phyloP scores from a whole-genome alignment of 2,329 filamentous ascomycete species.

The Torrubiella hemipterigena region DNA sequence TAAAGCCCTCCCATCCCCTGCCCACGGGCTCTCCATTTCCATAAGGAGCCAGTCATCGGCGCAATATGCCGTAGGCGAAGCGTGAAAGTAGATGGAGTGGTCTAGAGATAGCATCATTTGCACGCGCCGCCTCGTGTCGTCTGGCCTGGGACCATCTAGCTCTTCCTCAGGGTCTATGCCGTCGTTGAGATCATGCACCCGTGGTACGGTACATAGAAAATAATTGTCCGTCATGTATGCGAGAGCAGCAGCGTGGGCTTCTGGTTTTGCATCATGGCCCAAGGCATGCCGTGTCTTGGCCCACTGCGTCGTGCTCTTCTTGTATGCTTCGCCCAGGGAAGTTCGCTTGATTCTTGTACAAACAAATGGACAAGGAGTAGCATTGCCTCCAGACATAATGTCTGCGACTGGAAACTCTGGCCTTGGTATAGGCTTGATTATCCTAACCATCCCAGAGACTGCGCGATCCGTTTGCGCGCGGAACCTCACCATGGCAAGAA shows the following conservation, averaged over 20 bases:
- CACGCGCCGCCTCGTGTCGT: slow-evolving; percentile 1
- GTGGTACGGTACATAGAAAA: slow-evolving; percentile 4
- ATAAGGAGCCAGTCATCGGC: slow-evolving; percentile 5
- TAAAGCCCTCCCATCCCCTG: slow-evolving; percentile 4
- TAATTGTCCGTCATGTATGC: slow-evolving; percentile 6
- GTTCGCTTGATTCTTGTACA: too few species aligned
- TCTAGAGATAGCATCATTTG: slow-evolving; percentile 5
- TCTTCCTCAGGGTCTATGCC: not conserved
- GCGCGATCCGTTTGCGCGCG: too few species aligned
- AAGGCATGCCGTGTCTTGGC: too few species aligned
- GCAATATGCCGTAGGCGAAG: not conserved
- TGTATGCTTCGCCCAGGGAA: too few species aligned
- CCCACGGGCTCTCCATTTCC: slow-evolving; percentile 7
- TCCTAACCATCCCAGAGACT: too few species aligned
- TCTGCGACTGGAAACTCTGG: too few species aligned
- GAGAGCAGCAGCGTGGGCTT: slow-evolving; percentile 4
- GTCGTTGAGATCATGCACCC: slow-evolving; percentile 3
- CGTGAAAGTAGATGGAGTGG: slow-evolving; percentile 5
- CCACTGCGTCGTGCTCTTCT: too few species aligned
- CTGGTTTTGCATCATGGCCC: too few species aligned
- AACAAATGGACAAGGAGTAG: too few species aligned
- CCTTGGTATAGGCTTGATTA: too few species aligned
- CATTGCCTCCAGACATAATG: too few species aligned
- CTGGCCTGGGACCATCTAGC: not conserved
- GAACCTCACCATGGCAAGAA: too few species aligned